phyloP scores from a whole-genome alignment of 176 grass and related monocot species.

The Chrysopogon serrulatus region DNA sequence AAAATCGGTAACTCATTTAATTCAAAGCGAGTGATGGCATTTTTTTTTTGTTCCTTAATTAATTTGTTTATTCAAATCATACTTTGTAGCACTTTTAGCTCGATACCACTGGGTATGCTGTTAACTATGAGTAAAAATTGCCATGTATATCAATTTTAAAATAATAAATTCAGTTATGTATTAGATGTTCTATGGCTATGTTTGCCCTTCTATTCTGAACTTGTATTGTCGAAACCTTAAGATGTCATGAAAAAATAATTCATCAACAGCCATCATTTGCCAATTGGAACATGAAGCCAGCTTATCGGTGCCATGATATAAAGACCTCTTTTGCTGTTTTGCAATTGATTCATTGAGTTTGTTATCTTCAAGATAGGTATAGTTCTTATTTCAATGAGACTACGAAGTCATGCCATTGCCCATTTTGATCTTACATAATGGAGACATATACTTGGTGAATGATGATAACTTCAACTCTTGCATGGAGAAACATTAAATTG shows the following conservation, averaged over 20 bases:
- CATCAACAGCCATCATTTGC: neutral
- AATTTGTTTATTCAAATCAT: neutral
- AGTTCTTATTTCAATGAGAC: neutral
- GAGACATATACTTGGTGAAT: neutral
- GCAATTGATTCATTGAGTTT: neutral
- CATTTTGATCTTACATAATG: neutral
- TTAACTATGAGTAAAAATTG: neutral
- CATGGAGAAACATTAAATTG: neutral
- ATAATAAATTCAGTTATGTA: neutral
- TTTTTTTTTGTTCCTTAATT: neutral
- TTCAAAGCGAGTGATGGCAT: neutral
- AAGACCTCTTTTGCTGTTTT: neutral
- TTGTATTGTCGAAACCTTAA: neutral
- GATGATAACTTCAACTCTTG: neutral
- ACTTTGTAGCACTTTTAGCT: neutral
- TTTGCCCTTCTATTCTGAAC: neutral
- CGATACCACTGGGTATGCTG: neutral
- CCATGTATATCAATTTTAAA: neutral
- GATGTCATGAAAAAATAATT: neutral
- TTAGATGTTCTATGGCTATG: neutral
- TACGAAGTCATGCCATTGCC: neutral
- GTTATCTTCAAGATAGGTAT: neutral
- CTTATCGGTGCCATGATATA: neutral
- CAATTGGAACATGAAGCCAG: neutral
- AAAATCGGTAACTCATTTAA: slow-evolving; percentile 51